A percentile compares a stretch with the other conserved stretches of the same genome.
Evolutionary conservation across 805 yeast species (phyloP).

Genomic region (Candida silvatica): DNA sequence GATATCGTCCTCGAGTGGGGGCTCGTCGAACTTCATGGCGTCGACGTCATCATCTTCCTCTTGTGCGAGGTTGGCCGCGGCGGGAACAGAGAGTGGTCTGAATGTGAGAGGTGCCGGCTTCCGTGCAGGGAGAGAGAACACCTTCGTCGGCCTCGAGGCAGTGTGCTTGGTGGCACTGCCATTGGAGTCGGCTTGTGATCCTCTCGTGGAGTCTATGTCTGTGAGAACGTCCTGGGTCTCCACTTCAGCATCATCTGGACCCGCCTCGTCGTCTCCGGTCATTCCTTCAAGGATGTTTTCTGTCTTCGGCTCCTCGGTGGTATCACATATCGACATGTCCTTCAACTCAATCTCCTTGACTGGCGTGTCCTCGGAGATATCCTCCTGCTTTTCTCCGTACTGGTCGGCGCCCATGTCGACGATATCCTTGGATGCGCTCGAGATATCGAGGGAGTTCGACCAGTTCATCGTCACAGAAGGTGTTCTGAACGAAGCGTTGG

Average conservation of each 20-base stretch:
- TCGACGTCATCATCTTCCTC: not conserved
- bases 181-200: too few species aligned
- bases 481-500: conserved; percentile 20
- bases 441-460: conserved; percentile 25
- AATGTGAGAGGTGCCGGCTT: too few species aligned
- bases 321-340: conserved; percentile 4
- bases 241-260: not conserved
- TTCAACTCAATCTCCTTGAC: not conserved
- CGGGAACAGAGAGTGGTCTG: too few species aligned
- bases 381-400: conserved; percentile 2
- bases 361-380: conserved; percentile 6
- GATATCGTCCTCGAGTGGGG: not conserved
- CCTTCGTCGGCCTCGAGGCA: too few species aligned
- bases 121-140: too few species aligned
- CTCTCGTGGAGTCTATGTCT: too few species aligned
- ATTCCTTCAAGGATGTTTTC: conserved; percentile 3
- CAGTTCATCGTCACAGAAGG: conserved; percentile 29
- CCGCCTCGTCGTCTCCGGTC: conserved; percentile 2
- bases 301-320: conserved; percentile 4
- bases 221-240: not conserved
- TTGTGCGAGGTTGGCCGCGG: not conserved
- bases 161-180: too few species aligned
- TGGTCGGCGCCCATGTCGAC: conserved; percentile 5
- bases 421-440: conserved; percentile 10
- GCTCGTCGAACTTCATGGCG: not conserved